These are phyloP conservation scores for Zymoseptoria ardabiliae DNA, from an alignment of 2,329 filamentous ascomycete genomes.

Conservation along the genomic window DNA sequence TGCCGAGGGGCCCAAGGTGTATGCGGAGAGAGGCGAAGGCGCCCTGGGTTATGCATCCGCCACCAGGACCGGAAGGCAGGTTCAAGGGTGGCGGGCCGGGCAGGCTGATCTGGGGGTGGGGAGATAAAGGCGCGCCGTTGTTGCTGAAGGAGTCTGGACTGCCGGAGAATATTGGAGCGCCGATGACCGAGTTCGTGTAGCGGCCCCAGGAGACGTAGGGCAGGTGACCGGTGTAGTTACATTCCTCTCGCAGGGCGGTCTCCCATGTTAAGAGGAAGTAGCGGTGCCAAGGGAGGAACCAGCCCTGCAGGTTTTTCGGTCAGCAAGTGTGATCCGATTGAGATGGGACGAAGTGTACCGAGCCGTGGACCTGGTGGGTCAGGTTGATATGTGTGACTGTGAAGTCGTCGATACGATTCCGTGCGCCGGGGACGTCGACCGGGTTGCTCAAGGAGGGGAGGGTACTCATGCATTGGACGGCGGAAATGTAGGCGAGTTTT, in stretches of 20 bases:
- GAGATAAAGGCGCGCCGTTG: constrained; percentile 18
- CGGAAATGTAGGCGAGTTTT: constrained; percentile 26
- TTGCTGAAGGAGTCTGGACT: constrained; percentile 36
- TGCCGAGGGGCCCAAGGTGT: constrained; percentile 21
- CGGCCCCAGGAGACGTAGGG: constrained; percentile 31
- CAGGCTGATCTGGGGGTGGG: not conserved
- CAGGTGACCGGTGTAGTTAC: constrained; percentile 35
- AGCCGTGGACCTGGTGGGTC: constrained; percentile 15
- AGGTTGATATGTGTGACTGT: constrained; percentile 26
- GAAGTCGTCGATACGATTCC: constrained; percentile 18
- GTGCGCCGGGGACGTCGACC: constrained; percentile 20
- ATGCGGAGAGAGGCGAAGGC: constrained; percentile 34
- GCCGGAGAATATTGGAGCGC: constrained; percentile 51
- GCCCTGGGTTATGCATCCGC: constrained; percentile 47
- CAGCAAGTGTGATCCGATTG: not conserved
- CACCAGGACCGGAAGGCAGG: constrained; percentile 43
- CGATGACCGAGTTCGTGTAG: constrained; percentile 36
- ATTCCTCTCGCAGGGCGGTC: constrained; percentile 36
- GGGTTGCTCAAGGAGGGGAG: constrained; percentile 21
- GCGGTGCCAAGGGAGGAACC: constrained; percentile 36
- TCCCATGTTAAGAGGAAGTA: constrained; percentile 39
- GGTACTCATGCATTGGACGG: constrained; percentile 25
- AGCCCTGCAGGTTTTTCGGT: constrained; percentile 8
- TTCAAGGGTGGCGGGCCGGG: constrained; percentile 21
- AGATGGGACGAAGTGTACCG: not conserved